Evolutionary conservation across 2,329 filamentous ascomycete genomes (phyloP).

Genomic region (Nannizzia gypsea): DNA sequence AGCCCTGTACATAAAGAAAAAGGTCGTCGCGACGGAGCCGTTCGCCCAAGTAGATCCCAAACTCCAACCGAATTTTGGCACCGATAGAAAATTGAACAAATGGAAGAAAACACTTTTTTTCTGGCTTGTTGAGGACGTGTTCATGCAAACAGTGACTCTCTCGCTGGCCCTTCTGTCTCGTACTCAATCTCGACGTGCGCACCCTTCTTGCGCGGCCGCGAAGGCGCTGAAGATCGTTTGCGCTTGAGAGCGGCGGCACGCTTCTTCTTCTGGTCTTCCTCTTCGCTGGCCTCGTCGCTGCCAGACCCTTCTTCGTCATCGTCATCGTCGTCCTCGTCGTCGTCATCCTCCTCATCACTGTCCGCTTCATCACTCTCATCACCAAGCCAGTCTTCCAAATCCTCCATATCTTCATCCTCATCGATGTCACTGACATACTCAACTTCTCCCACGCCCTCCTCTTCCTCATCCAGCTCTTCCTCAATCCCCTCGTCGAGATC

Average conservation of each 20-base stretch:
- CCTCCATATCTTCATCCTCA: slow-evolving; percentile 67
- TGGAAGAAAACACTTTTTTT: slow-evolving; percentile 3
- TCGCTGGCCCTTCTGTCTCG: slow-evolving; percentile 55
- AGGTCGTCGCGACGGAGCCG: not conserved
- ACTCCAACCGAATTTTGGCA: not conserved
- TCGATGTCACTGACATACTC: slow-evolving; percentile 92
- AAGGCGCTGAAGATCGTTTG: slow-evolving; percentile 42
- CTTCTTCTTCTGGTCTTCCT: slow-evolving; percentile 39
- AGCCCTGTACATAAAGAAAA: not conserved
- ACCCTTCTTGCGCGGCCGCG: slow-evolving; percentile 50
- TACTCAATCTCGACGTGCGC: slow-evolving; percentile 65
- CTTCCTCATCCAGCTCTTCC: slow-evolving; percentile 58
- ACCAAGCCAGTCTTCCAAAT: slow-evolving; percentile 93
- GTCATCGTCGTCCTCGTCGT: slow-evolving; percentile 47
- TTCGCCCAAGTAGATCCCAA: slow-evolving; percentile 1
- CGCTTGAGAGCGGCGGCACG: slow-evolving; percentile 41
- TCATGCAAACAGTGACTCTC: slow-evolving; percentile 37
- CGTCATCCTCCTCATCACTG: slow-evolving; percentile 36
- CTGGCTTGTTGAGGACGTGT: not conserved
- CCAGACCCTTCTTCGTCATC: slow-evolving; percentile 44
- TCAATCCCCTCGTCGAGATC: slow-evolving; percentile 81
- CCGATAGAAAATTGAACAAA: not conserved
- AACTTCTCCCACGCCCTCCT: slow-evolving; percentile 62
- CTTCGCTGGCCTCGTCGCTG: slow-evolving; percentile 43
- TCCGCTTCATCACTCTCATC: slow-evolving; percentile 49